Base-by-base conservation (phyloP, 2,329 filamentous ascomycete genomes). In the Pestalotiopsis sp. region DNA sequence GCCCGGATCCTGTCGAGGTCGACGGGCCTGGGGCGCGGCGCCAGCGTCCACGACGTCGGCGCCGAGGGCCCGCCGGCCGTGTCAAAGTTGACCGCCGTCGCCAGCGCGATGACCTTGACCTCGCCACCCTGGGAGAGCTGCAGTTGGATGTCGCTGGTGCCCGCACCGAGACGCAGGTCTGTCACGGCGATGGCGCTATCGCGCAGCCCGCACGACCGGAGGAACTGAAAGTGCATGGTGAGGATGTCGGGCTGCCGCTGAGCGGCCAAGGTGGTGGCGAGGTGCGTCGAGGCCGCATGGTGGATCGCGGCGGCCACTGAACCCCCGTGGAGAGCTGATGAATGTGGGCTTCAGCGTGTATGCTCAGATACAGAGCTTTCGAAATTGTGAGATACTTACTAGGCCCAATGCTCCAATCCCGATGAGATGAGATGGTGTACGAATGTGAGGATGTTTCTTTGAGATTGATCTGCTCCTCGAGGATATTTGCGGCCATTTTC, bases 211-310 rank as follows among this genome's bases (percentile, higher is more conserved):
- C 71, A 74, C 1, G 57, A 4, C 12, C 68, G 67, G 17, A 75
- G 69, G 25, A 73, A 74, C 17, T 75, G 69, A 41, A 73, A 41
- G 59, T 74, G 73, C n/a, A 75, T 41, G 11, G 68, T 74, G 2
- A 74, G 45, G 2, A 74, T 67, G 27, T 75, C 68, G 7, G 72
- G 71, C 27, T 75, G 74, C 36, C 71, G 69, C 49, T 65, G 61
- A 4, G 67, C 60, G 2, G 49, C 67, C 5, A 69, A 36, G 4
- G n/a, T 38, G 1, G 49, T 69, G 4, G 25, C 12, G 23, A 75
- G 66, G 52, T 74, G 71, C 2, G 68, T 73, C 9, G 49, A 23
- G n/a, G 68, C 68, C 6, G 70, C 63, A 58, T 62, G 63, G 13
- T 73, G 68, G 25, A 75, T 69, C 4, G 69, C 52, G 9, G 73